Evolutionary conservation across 2,329 filamentous ascomycete species (phyloP), one percentile per base, ranked within the genome.

Genomic region (Pezicula neosporulosa): DNA sequence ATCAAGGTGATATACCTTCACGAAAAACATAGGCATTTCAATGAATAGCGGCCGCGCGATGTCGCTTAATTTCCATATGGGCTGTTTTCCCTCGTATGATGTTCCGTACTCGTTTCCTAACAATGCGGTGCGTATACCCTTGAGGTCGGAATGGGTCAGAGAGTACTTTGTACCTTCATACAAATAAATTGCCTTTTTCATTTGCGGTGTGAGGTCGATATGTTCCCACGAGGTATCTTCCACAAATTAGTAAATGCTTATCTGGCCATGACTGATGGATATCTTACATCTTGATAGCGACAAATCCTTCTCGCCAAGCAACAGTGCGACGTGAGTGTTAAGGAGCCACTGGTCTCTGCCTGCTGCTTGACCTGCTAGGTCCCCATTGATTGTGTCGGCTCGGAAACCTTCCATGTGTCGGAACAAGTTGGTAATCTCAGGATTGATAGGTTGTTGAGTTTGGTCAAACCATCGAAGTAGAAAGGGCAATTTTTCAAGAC

Each of bases 341-440:
- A 86, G 74, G 50, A 86, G 67, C 83, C 83, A 87, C 58, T 83
- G 81, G 58, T 86, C 83, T 46, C 82, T 76, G n/a, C 81, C 82
- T 44, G 76, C 77, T 2, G 74, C 59, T 10, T 76, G 78, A 7
- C 77, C 77, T 6, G 76, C 80, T 13, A 76, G 70, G 28, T 74
- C 73, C 3, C 76, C 74, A 13, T 74, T 74, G 51, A 86, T 83
- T 4, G 81, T 85, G 64, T 86, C 83, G 61, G 81, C 85, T 19
- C 83, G 78, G 44, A 83, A 80, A 15, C 83, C 83, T 57, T 81
- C 76, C 55, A 85, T 78, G 44, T 68, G 71, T 55, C 72, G 72
- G 63, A 86, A 85, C 41, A 77, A 76, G 47, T 75, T 70, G 4
- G 81, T 80, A 45, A 82, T 63, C 18, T 72, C 70, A 6, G 72